Base-by-base conservation (phyloP, 1,284 basidiomycete genomes). In the Ustilago hordei region DNA sequence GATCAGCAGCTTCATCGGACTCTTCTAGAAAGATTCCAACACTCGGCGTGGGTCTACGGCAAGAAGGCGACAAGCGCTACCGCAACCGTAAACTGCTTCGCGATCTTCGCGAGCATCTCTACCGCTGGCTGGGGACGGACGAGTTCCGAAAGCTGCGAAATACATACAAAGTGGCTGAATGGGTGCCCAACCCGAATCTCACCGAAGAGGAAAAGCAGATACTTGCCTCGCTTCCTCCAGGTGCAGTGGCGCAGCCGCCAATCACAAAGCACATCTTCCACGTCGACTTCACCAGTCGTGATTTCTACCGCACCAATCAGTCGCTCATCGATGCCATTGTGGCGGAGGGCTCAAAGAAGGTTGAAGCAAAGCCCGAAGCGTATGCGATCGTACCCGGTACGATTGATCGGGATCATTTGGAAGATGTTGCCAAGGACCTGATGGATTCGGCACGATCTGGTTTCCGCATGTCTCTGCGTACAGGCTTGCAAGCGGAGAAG, bases 401-500 rank as follows among this genome's bases (percentile, higher is more conserved):
- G 13, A 75, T 78, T 19, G 72, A 78, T 36, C 57, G 68, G 8
- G 72, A 75, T 58, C 75, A 78, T 43, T 41, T 80, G 13, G 79
- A 78, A 36, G 79, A 80, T 28, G 79, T 80, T 4, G 79, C 79
- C 41, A 80, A 80, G 54, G 79, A 80, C 53, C 62, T 80, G 35
- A 78, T 80, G 79, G 79, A 80, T 38, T 72, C 68, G 7, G 79
- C 79, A 4, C 57, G 79, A 23, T 69, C 66, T 17, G 79, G 79
- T 3, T 80, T 78, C 65, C 69, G 79, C 13, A 74, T 74, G 72
- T 75, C 72, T 47, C 64, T 80, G 28, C 69, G 75, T 2, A 78
- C 76, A 1, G 72, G 75, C 15, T 19, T 73, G n/a, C 74, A 78
- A 48, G 78, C 75, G 0, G 75, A 80, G 43, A 74, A 75, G 23